Percentiles rank a stretch among this genome's conserved stretches.
phyloP scores from a whole-genome alignment of 495 filamentous ascomycete genomes.

The Lasiosphaeriaceae sp. region DNA sequence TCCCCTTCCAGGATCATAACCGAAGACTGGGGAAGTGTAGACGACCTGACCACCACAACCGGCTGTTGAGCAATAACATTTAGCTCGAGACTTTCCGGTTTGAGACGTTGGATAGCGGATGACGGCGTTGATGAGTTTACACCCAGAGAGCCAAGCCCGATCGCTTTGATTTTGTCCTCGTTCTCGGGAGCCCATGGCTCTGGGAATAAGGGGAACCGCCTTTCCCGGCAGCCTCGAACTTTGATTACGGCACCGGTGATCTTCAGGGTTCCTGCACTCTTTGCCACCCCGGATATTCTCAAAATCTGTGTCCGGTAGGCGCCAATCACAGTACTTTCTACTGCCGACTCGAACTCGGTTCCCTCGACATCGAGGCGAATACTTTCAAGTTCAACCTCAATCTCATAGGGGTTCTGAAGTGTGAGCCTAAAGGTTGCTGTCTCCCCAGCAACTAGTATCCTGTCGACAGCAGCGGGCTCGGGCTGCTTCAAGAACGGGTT shows the following conservation, averaged over 20 bases:
- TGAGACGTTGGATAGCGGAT: constrained; percentile 32
- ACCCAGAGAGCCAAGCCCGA: constrained; percentile 60
- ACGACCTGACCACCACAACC: constrained; percentile 65
- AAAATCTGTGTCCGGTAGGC: constrained; percentile 79
- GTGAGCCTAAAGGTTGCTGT: constrained; percentile 70
- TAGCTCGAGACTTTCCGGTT: constrained; percentile 49
- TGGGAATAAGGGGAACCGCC: constrained; percentile 77
- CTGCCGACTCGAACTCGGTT: constrained; percentile 60
- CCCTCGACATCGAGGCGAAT: constrained; percentile 72
- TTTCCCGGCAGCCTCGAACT: constrained; percentile 73
- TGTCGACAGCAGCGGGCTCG: constrained; percentile 53
- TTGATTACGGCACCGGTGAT: constrained; percentile 78
- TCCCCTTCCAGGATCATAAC: constrained; percentile 92
- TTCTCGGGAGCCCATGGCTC: constrained; percentile 68
- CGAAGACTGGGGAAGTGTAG: constrained; percentile 77
- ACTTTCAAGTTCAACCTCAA: constrained; percentile 83
- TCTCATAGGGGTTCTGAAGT: constrained; percentile 90
- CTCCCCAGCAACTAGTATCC: constrained; percentile 72
- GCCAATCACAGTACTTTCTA: constrained; percentile 64
- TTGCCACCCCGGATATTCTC: constrained; percentile 64
- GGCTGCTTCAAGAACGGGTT: constrained; percentile 77
- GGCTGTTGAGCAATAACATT: constrained; percentile 78
- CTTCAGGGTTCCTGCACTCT: constrained; percentile 59
- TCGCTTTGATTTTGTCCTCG: constrained; percentile 70
- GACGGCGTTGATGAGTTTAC: constrained; percentile 28